Conservation (phyloP, 768 basidiomycete genomes). For the Flagelloscypha sp. region DNA sequence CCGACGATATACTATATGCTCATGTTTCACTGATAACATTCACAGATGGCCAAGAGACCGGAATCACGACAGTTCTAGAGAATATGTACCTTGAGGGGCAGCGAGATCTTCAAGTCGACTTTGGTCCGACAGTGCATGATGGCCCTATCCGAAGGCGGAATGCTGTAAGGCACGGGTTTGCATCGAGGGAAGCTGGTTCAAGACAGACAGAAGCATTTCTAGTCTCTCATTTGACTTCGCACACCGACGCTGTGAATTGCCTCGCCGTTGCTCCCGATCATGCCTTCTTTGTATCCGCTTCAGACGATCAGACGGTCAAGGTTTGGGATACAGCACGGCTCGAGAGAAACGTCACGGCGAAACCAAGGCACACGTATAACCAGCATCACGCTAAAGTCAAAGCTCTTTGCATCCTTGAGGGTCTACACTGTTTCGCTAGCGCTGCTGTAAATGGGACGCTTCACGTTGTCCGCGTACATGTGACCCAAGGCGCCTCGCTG, state of each 20-base stretch:
- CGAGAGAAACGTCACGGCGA: constrained; percentile 88
- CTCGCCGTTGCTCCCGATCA: constrained; percentile 90
- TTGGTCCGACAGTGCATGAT: constrained; percentile 81
- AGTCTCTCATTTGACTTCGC: constrained; percentile 78
- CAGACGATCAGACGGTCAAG: constrained; percentile 90
- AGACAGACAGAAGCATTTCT: constrained; percentile 70
- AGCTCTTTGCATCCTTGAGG: constrained; percentile 75
- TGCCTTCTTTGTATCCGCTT: constrained; percentile 88
- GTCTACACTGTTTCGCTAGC: constrained; percentile 82
- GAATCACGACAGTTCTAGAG: constrained; percentile 83
- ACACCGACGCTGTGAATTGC: constrained; percentile 70
- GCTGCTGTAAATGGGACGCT: constrained; percentile 80
- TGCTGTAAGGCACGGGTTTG: constrained; percentile 58
- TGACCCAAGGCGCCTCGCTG: constrained; percentile 54
- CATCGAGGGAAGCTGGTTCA: constrained; percentile 51
- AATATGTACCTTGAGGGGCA: constrained; percentile 83
- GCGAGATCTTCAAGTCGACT: constrained; percentile 80
- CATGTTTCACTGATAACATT: constrained; percentile 4
- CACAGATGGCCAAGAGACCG: constrained; percentile 83
- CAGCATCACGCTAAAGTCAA: constrained; percentile 60
- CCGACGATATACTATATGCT: background rate
- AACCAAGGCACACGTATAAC: constrained; percentile 60
- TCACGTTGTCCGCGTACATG: constrained; percentile 76
- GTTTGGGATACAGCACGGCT: constrained; percentile 90
- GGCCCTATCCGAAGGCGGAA: constrained; percentile 75